Base-by-base conservation (phyloP, 169 alveolate genomes). In the Theileria sp. region DNA sequence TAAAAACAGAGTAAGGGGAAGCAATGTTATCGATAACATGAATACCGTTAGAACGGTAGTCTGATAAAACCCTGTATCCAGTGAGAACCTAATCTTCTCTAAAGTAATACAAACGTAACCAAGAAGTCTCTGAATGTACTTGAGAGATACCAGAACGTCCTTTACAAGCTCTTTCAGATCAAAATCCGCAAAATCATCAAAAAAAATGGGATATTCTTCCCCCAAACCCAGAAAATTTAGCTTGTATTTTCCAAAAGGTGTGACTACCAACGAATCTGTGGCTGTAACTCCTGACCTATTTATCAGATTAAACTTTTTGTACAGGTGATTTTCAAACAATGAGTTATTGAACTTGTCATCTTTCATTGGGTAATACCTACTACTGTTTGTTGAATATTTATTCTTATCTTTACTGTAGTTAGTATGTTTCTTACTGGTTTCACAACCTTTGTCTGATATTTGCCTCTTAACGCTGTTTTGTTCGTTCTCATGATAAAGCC, bases 1-100 rank as follows among this genome's bases (percentile, higher is more conserved):
- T 36, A 75, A 30, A 30, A 49, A 21, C 68, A 67, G 65, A 25
- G 44, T 44, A 25, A 83, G 26, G 6, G 86, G 86, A 15, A 77
- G 56, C 10, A 77, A 62, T 30, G 65, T 23, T 23, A 70, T 12
- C 8, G 50, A 25, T 3, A 83, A 44, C 66, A 36, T 21, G 38
- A 69, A 61, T 61, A 71, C 32, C 26, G 68, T 74, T 73, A 83
- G 30, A 21, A 83, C 26, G 30, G 85, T 69, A 15, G 86, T 69
- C 49, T 56, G 44, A 3, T 77, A 73, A 58, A 69, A 79, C n/a
- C 65, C 34, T 51, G 64, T 64, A 9, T 62, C 78, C 19, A 83
- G 78, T 12, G 89, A 83, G 54, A 49, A 54, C 34, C 82, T 13
- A 0, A 83, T 69, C 65, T 83, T 83, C 36, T 83, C 89, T n/a